Evolutionary conservation across 2,329 filamentous ascomycete genomes (phyloP).

Genomic region (Ascochyta pisi): DNA sequence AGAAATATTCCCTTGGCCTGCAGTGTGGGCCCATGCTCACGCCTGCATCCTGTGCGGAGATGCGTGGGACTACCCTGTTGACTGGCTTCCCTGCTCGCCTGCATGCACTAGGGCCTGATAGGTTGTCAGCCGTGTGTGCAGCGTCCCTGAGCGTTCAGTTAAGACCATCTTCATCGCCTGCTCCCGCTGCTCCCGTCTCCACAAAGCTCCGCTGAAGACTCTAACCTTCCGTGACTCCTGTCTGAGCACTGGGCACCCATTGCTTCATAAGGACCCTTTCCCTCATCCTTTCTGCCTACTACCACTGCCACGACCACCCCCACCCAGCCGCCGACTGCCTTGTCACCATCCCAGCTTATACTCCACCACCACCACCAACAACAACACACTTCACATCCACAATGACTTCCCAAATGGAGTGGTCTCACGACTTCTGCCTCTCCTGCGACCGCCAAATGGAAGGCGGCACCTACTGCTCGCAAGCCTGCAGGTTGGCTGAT

Average conservation of each 20-base stretch:
- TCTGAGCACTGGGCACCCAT: conserved; percentile 16
- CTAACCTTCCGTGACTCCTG: conserved; percentile 30
- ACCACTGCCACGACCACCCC: conserved; percentile 1
- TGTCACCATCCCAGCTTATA: conserved; percentile 5
- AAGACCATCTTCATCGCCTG: conserved; percentile 38
- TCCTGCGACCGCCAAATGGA: conserved; percentile 87
- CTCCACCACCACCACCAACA: conserved; percentile 7
- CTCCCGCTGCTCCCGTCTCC: conserved; percentile 33
- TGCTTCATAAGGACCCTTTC: conserved; percentile 8
- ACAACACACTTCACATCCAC: conserved; percentile 2
- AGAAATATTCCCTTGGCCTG: conserved; percentile 29
- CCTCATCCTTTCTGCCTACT: conserved; percentile 6
- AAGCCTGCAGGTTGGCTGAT: conserved; percentile 87
- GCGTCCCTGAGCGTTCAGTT: conserved; percentile 36
- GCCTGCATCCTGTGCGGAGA: conserved; percentile 13
- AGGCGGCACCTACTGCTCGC: conserved; percentile 86
- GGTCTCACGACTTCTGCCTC: conserved; percentile 93
- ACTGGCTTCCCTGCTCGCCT: conserved; percentile 1
- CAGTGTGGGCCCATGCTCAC: conserved; percentile 17
- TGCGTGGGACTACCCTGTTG: conserved; percentile 30
- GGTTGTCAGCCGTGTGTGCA: conserved; percentile 9
- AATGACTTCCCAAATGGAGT: conserved; percentile 61
- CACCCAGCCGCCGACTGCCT: conserved; percentile 10
- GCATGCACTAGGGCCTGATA: conserved; percentile 11
- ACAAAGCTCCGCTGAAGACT: conserved; percentile 32